Percentiles rank a stretch among this genome's conserved stretches.
These are phyloP conservation scores for Endocalyx cinctus DNA, from an alignment of 2,329 filamentous ascomycete species.

Conservation along the genomic window DNA sequence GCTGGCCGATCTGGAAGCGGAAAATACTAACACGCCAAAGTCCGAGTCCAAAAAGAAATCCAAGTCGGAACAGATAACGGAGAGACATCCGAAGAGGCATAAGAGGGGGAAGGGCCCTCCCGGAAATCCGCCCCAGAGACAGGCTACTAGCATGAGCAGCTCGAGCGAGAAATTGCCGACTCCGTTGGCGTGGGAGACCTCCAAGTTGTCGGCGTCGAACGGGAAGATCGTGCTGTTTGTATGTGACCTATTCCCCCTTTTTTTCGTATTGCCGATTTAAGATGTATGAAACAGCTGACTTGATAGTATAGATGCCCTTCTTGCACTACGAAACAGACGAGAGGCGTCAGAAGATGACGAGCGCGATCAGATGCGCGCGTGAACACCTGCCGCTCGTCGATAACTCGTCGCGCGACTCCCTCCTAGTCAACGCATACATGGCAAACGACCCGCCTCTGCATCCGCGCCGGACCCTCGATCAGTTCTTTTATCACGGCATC, in stretches of 20 bases:
- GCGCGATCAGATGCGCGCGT: constrained; percentile 37
- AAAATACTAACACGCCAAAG: constrained; percentile 15
- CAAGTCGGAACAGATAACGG: constrained; percentile 31
- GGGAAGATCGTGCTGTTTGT: constrained; percentile 34
- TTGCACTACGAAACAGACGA: constrained; percentile 60
- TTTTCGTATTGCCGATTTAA: too few species aligned
- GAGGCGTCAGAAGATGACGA: constrained; percentile 50
- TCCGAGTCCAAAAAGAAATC: constrained; percentile 30
- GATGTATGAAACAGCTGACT: too few species aligned
- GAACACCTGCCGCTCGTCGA: constrained; percentile 24
- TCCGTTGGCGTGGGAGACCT: constrained; percentile 24
- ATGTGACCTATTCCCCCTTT: constrained; percentile 8
- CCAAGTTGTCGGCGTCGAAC: constrained; percentile 23
- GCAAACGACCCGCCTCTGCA: constrained; percentile 45
- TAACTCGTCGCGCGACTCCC: constrained; percentile 33
- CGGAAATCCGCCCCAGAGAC: constrained; percentile 30
- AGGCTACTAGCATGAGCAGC: constrained; percentile 19
- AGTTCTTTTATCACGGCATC: constrained; percentile 62
- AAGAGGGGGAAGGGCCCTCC: constrained; percentile 30
- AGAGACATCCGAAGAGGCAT: constrained; percentile 29
- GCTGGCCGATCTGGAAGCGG: constrained; percentile 15
- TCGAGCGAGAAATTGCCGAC: constrained; percentile 12
- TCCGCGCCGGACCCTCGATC: constrained; percentile 58
- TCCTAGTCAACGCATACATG: constrained; percentile 45
- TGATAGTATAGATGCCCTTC: constrained; percentile 62